Evolutionary conservation across 495 filamentous ascomycete species (phyloP), one percentile per base, ranked within the genome.

Genomic region (Bryoglossum gracile): DNA sequence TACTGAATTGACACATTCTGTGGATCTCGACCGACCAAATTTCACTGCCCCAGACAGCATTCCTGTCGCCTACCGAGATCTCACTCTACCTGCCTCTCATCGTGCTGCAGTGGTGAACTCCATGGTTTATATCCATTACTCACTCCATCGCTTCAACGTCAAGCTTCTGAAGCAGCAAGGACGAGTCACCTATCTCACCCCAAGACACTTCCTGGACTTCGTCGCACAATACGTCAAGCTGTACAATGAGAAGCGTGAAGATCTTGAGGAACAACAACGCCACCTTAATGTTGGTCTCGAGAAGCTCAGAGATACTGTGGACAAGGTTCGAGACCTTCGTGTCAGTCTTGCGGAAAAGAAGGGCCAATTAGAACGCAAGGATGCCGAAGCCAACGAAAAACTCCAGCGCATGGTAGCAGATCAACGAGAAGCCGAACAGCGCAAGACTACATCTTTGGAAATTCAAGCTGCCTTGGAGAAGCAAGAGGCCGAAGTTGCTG

Each of bases 101-200:
- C 76, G 92, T 49, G 89, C 95, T 62, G 72, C 88, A 19, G 83
- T 99, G 25, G 76, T 96, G 58, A 99, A 99, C 65, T 80, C 89
- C 1, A 99, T 99, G 92, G 94, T 99, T 11, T 94, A 94, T 65
- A 89, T 97, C 39, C 92, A 99, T 62, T 85, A 96, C 67, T 96
- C 92, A 6, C 67, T 99, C 36, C 87, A 89, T 47, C 76, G 75
- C 5, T 91, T 96, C 78, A 99, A 97, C 60, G 68, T 72, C 48
- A 92, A 88, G 53, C 75, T 97, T 35, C 79, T 83, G 41, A 94
- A 89, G 59, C 91, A 96, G 62, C 92, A 96, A 69, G 85, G 83
- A 58, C 86, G 81, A 68, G 75, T 81, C 13, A 96, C 94, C 2
- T 97, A 83, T 68, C 84, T 97, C 45, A 99, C 94, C 19, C 92